These are phyloP conservation scores for Metarhizium robertsii DNA, from an alignment of 2,329 filamentous ascomycete genomes.

Conservation along the genomic window DNA sequence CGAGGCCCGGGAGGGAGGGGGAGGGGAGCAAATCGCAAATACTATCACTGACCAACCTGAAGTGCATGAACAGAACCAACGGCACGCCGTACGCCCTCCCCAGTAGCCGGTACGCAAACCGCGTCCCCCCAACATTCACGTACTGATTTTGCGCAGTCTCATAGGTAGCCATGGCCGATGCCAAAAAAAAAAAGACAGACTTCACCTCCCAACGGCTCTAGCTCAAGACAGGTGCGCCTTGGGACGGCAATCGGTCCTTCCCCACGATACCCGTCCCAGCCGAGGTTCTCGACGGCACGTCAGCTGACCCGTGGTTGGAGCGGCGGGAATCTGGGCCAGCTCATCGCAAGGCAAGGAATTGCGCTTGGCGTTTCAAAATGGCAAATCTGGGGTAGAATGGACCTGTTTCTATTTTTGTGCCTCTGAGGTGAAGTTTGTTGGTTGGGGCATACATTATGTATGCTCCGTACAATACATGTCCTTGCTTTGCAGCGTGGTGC, in stretches of 20 bases:
- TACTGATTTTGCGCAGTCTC: conserved; percentile 18
- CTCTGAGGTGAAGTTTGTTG: too few relatives aligned
- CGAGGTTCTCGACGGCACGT: not conserved
- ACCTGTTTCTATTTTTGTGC: too few relatives aligned
- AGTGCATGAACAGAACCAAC: conserved; percentile 22
- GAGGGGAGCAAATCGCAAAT: not conserved
- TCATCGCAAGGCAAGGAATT: too few relatives aligned
- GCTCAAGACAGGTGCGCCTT: not conserved
- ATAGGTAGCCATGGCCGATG: conserved; percentile 19
- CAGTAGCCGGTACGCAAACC: too few relatives aligned
- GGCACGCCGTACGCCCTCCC: conserved; percentile 16
- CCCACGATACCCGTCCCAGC: not conserved
- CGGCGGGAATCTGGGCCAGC: not conserved
- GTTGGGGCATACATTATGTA: too few relatives aligned
- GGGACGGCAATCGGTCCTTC: not conserved
- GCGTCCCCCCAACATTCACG: conserved; percentile 15
- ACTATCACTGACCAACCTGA: conserved; percentile 15
- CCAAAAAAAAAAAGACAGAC: not conserved
- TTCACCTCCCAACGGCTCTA: too few relatives aligned
- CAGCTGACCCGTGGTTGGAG: not conserved
- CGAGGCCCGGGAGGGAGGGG: too few relatives aligned
- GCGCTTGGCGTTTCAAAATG: too few relatives aligned
- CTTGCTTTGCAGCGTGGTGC: not conserved
- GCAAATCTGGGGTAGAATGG: too few relatives aligned
- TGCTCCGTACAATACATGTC: too few relatives aligned